phyloP scores from a whole-genome alignment of 2,329 filamentous ascomycete genomes.

The Catunica adiposa region DNA sequence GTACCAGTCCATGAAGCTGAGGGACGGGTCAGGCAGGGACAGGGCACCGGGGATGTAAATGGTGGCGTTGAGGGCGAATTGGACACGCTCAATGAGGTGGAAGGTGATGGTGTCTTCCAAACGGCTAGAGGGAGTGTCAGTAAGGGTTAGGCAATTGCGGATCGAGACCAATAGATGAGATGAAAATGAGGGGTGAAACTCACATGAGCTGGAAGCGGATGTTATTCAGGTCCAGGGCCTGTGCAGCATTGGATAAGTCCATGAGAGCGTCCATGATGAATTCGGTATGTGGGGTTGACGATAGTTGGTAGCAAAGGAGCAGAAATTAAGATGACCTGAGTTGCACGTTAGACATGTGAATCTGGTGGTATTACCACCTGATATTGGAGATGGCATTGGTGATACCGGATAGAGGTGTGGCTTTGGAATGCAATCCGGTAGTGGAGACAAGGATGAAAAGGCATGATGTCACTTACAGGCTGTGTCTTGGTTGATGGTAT shows the following conservation, averaged over 20 bases:
- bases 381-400: too few relatives aligned
- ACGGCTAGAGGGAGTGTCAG: conserved; percentile 42
- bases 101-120: conserved; percentile 97
- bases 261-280: conserved; percentile 71
- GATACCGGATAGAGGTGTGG: too few relatives aligned
- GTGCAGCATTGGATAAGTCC: conserved; percentile 67
- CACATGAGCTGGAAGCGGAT: conserved; percentile 92
- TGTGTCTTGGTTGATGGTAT: too few relatives aligned
- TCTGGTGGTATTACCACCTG: too few relatives aligned
- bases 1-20: conserved; percentile 90
- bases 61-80: conserved; percentile 80
- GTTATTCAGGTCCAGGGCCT: conserved; percentile 74
- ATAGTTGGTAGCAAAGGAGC: too few relatives aligned
- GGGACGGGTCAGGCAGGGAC: conserved; percentile 50
- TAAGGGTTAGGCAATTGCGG: not conserved
- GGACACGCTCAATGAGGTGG: conserved; percentile 91
- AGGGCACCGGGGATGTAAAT: conserved; percentile 77
- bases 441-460: too few relatives aligned
- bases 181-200: conserved; percentile 19
- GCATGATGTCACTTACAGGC: too few relatives aligned
- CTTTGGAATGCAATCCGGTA: too few relatives aligned
- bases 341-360: not conserved
- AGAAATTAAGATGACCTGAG: not conserved
- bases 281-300: not conserved
- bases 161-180: not conserved